A percentile compares a stretch with the other conserved stretches of the same genome.
These are phyloP conservation scores for Pseudogymnoascus sp. DNA, from an alignment of 2,329 filamentous ascomycete species.

Conservation along the genomic window DNA sequence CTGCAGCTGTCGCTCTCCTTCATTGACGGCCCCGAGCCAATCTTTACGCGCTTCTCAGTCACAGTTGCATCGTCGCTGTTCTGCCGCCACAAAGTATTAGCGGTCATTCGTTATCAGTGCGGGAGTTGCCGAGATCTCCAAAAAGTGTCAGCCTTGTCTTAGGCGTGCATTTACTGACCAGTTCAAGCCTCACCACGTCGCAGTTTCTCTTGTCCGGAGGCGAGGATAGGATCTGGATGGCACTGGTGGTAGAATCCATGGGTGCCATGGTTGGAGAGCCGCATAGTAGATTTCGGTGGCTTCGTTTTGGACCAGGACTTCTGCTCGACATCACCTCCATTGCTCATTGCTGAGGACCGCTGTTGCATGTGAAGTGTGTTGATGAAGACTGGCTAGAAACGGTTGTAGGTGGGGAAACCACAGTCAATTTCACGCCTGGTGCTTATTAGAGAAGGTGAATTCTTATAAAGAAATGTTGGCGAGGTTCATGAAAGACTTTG, in stretches of 20 bases:
- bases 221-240: neutral
- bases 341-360: neutral
- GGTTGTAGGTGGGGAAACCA: neutral
- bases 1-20: neutral
- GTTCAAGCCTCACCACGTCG: neutral
- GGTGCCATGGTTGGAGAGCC: neutral
- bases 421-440: neutral
- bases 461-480: neutral
- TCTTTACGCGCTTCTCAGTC: neutral
- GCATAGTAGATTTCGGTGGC: neutral
- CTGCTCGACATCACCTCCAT: neutral
- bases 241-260: neutral
- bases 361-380: neutral
- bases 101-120: constrained; percentile 5
- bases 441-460: neutral
- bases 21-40: neutral
- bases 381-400: neutral
- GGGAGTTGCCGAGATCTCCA: constrained; percentile 7
- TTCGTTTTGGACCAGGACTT: neutral
- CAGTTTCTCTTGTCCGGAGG: neutral
- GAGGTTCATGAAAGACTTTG: neutral
- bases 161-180: neutral
- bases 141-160: constrained; percentile 6
- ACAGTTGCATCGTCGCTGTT: neutral
- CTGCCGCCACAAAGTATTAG: constrained; percentile 4